Evolutionary conservation across 1,284 basidiomycete species (phyloP).

Genomic region (Leccinum fallax): DNA sequence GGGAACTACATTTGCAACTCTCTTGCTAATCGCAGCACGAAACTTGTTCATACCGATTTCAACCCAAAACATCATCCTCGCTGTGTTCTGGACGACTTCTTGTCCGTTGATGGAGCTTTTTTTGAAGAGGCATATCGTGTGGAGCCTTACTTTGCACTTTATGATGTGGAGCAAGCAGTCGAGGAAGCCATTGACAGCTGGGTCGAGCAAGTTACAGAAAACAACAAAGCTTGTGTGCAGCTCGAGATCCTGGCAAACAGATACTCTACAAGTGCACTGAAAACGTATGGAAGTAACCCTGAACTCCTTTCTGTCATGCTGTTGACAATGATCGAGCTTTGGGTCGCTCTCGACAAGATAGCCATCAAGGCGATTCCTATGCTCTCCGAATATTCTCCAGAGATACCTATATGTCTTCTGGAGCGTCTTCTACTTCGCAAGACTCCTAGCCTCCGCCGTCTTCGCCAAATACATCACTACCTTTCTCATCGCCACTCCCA

Average conservation of each 20-base stretch:
- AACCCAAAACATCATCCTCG: neutral
- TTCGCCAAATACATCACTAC: neutral
- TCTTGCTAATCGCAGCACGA: neutral
- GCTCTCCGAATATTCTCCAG: neutral
- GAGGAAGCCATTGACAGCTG: neutral
- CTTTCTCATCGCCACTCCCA: neutral
- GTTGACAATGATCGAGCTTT: neutral
- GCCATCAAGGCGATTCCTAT: neutral
- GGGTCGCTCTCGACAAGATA: neutral
- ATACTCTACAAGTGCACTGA: neutral
- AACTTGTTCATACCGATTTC: neutral
- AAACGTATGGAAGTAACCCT: neutral
- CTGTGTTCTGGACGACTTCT: neutral
- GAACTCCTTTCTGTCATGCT: neutral
- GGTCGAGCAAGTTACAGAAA: neutral
- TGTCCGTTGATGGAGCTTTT: neutral
- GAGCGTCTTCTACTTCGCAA: neutral
- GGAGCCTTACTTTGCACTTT: neutral
- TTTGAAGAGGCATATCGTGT: neutral
- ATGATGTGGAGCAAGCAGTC: neutral
- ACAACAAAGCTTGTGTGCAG: neutral
- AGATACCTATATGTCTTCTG: neutral
- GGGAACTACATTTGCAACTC: neutral
- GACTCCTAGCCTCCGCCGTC: neutral
- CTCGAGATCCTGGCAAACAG: neutral